Conservation (phyloP, 306 rosid genomes). For the Begonia loranthoides region DNA sequence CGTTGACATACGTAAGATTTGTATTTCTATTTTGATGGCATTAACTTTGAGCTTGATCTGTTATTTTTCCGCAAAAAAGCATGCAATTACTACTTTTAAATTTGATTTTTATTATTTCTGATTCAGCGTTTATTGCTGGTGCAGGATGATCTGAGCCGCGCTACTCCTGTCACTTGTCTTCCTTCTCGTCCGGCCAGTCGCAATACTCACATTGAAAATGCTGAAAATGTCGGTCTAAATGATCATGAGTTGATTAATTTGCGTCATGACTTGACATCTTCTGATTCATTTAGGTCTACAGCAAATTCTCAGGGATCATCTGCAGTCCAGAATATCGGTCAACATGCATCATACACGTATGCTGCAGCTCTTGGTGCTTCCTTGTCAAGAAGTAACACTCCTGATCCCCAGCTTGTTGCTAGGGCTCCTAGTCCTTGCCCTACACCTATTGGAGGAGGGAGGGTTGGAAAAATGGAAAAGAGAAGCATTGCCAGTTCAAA, state of each 20-base stretch:
- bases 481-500: conserved; percentile 53
- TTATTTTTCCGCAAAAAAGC: no score
- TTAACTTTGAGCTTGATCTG: no score
- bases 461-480: conserved; percentile 50
- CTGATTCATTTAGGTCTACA: conserved; percentile 38
- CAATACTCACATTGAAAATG: conserved; percentile 78
- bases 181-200: conserved; percentile 89
- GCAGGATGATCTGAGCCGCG: conserved; percentile 81
- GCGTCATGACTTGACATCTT: conserved; percentile 29
- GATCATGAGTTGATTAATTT: conserved; percentile 51
- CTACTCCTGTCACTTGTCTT: conserved; percentile 32
- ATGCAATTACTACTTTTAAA: no score
- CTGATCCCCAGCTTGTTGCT: conserved; percentile 74
- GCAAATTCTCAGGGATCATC: conserved; percentile 55
- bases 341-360: conserved; percentile 50
- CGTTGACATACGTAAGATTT: no score
- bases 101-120: no score
- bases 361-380: conserved; percentile 88
- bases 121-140: conserved; percentile 1
- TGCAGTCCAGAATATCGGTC: conserved; percentile 44
- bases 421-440: conserved; percentile 94
- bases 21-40: no score
- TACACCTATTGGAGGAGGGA: conserved; percentile 84
- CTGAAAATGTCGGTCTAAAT: conserved; percentile 33
- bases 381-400: conserved; percentile 84